These are phyloP conservation scores for Xylaria castorea DNA, from an alignment of 495 filamentous ascomycete genomes.

Conservation along the genomic window DNA sequence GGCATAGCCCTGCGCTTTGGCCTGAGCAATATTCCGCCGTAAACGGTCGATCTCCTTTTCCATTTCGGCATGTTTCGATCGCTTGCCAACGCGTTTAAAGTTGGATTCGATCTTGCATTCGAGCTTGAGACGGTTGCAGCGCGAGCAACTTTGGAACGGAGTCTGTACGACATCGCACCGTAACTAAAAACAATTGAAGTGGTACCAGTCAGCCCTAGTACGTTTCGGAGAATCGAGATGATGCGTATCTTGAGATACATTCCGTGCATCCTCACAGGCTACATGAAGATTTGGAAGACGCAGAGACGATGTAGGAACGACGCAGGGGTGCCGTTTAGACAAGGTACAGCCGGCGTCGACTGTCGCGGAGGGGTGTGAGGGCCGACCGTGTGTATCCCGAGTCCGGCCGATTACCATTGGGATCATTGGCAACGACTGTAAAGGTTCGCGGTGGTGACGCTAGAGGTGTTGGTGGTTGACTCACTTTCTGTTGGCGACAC, in stretches of 20 bases:
- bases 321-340: neutral
- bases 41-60: constrained; percentile 77
- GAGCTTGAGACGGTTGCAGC: constrained; percentile 85
- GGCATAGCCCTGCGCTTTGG: constrained; percentile 56
- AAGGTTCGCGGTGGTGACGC: neutral
- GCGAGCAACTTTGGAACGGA: constrained; percentile 78
- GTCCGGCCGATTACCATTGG: constrained; percentile 1
- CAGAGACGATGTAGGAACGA: neutral
- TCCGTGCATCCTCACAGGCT: neutral
- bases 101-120: constrained; percentile 92
- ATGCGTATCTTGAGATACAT: constrained; percentile 17
- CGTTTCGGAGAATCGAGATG: constrained; percentile 16
- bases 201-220: constrained; percentile 22
- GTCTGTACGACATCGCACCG: constrained; percentile 91
- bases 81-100: constrained; percentile 92
- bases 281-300: constrained; percentile 3
- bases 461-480: constrained; percentile 35
- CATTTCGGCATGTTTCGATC: constrained; percentile 91
- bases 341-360: neutral
- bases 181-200: constrained; percentile 57
- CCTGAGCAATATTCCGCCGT: constrained; percentile 54
- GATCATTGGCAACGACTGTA: neutral
- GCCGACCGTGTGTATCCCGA: neutral
- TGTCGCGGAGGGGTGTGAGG: neutral
- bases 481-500: constrained; percentile 92